Conservation (phyloP, 2,329 filamentous ascomycete genomes). For the Parafenestella ontariensis region DNA sequence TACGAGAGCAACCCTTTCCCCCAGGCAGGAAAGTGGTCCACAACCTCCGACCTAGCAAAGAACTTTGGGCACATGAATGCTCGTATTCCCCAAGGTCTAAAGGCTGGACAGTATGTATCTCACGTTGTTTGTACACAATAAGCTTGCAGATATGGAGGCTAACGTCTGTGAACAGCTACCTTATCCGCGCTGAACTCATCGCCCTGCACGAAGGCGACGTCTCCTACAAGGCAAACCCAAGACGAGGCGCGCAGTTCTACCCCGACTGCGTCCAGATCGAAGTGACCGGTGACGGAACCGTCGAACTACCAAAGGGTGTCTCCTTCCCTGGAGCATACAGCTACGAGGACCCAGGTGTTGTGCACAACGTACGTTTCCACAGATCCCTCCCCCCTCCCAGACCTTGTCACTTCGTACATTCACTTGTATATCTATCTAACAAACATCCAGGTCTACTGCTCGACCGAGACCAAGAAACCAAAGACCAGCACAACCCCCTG, state of each 20-base stretch:
- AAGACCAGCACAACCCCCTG: slow-evolving; percentile 31
- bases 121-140: not conserved
- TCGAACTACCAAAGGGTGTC: slow-evolving; percentile 48
- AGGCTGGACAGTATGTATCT: slow-evolving; percentile 42
- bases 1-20: slow-evolving; percentile 43
- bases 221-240: slow-evolving; percentile 35
- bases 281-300: slow-evolving; percentile 41
- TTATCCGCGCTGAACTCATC: slow-evolving; percentile 54
- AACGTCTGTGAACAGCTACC: slow-evolving; percentile 36
- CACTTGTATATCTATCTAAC: not conserved
- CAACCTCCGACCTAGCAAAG: slow-evolving; percentile 31
- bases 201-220: slow-evolving; percentile 51
- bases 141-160: not conserved
- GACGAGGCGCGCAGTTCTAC: slow-evolving; percentile 51
- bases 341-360: slow-evolving; percentile 45
- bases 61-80: slow-evolving; percentile 38
- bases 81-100: slow-evolving; percentile 43
- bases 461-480: slow-evolving; percentile 38
- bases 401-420: slow-evolving; percentile 11
- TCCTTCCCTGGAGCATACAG: slow-evolving; percentile 54
- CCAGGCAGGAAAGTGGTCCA: slow-evolving; percentile 45
- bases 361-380: slow-evolving; percentile 42
- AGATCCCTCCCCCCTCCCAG: not conserved
- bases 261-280: slow-evolving; percentile 52
- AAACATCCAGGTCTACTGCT: slow-evolving; percentile 42